phyloP scores from a whole-genome alignment of 805 yeast genomes.

The Diddensiella transvaalensis region DNA sequence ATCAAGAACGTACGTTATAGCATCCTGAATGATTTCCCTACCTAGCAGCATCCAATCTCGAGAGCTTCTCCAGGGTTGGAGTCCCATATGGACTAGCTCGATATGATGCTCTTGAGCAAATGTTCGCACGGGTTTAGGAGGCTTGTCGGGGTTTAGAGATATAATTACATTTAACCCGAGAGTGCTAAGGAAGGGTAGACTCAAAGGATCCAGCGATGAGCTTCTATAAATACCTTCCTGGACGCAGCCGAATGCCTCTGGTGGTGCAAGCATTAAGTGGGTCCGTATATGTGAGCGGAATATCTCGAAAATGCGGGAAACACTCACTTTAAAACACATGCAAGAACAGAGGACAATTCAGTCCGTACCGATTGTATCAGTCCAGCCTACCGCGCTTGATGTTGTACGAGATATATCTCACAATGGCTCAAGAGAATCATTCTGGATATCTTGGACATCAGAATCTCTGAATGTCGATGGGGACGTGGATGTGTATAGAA shows the following conservation, averaged over 20 bases:
- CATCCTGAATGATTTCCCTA: slow-evolving; percentile 57
- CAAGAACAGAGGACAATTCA: background rate
- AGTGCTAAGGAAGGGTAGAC: slow-evolving; percentile 74
- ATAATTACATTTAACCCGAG: slow-evolving; percentile 64
- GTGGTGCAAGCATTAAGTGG: slow-evolving; percentile 73
- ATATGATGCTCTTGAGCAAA: slow-evolving; percentile 49
- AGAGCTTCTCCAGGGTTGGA: slow-evolving; percentile 37
- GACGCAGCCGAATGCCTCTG: slow-evolving; percentile 87
- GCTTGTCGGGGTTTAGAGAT: slow-evolving; percentile 79
- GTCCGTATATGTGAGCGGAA: background rate
- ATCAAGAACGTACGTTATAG: slow-evolving; percentile 65
- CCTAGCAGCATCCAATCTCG: slow-evolving; percentile 75
- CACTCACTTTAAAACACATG: too few relatives aligned
- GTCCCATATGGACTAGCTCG: slow-evolving; percentile 34
- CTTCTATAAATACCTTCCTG: slow-evolving; percentile 86
- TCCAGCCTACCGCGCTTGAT: slow-evolving; percentile 46
- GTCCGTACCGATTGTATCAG: slow-evolving; percentile 26
- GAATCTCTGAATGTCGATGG: background rate
- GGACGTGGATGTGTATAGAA: slow-evolving; percentile 26
- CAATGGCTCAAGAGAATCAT: slow-evolving; percentile 32
- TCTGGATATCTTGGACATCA: slow-evolving; percentile 41
- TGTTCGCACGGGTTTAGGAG: slow-evolving; percentile 64
- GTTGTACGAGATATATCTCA: slow-evolving; percentile 39
- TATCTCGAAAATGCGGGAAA: too few relatives aligned
- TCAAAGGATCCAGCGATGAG: slow-evolving; percentile 63